Evolutionary conservation across 768 basidiomycete genomes (phyloP).

Genomic region (Boletus barrowsii): DNA sequence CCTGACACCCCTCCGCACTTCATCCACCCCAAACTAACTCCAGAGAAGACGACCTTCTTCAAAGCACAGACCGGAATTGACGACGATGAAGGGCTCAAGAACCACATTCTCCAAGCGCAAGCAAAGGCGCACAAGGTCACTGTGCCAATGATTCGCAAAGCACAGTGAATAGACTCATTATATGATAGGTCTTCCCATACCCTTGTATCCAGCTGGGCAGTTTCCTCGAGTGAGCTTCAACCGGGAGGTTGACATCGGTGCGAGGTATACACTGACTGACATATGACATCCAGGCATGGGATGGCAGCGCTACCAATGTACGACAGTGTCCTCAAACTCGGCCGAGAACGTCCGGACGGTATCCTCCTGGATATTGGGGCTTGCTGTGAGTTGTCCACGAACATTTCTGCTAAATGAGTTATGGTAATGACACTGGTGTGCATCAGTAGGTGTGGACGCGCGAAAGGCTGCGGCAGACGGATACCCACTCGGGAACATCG

Average conservation of each 20-base stretch:
- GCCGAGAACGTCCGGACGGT: conserved; percentile 32
- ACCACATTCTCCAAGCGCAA: conserved; percentile 30
- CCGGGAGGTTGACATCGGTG: background rate
- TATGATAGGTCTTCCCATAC: conserved; percentile 24
- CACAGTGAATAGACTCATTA: background rate
- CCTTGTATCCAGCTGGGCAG: conserved; percentile 23
- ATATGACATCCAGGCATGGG: background rate
- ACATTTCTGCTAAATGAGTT: background rate
- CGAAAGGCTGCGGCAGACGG: conserved; percentile 42
- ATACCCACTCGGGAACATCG: conserved; percentile 37
- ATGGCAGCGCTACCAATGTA: conserved; percentile 15
- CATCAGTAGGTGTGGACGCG: conserved; percentile 32
- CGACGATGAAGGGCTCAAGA: conserved; percentile 25
- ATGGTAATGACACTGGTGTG: background rate
- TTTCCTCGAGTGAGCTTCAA: conserved; percentile 19
- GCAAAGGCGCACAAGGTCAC: conserved; percentile 17
- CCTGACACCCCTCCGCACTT: background rate
- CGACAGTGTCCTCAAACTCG: conserved; percentile 32
- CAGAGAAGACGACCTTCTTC: conserved; percentile 20
- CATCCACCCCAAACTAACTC: background rate
- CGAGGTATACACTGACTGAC: background rate
- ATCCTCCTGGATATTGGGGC: conserved; percentile 45
- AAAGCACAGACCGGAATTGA: conserved; percentile 28
- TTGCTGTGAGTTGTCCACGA: conserved; percentile 33
- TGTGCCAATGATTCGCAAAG: background rate